These are phyloP conservation scores for Canariomyces notabilis DNA, from an alignment of 2,329 filamentous ascomycete species.

Conservation along the genomic window DNA sequence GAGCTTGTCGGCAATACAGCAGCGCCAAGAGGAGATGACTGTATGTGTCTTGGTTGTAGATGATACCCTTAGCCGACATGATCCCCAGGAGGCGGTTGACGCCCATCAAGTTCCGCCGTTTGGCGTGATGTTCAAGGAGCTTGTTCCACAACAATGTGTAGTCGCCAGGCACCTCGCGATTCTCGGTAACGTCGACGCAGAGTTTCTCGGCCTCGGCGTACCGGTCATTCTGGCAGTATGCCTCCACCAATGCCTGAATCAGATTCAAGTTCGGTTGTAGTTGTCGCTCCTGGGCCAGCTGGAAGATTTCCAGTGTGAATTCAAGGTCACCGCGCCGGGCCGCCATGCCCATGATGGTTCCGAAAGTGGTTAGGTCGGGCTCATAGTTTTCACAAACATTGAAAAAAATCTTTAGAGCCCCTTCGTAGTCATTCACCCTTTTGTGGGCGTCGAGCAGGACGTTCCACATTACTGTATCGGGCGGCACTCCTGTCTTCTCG, in stretches of 20 bases:
- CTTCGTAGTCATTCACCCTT: constrained; percentile 60
- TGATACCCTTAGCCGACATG: constrained; percentile 44
- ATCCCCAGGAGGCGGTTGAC: constrained; percentile 44
- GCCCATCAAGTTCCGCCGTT: constrained; percentile 49
- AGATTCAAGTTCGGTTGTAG: constrained; percentile 53
- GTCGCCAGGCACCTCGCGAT: constrained; percentile 42
- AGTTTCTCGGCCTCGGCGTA: constrained; percentile 53
- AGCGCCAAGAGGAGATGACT: constrained; percentile 46
- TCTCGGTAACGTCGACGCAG: constrained; percentile 50
- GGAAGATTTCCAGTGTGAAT: constrained; percentile 60
- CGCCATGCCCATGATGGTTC: constrained; percentile 67
- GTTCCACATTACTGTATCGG: constrained; percentile 65
- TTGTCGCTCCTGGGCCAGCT: constrained; percentile 50
- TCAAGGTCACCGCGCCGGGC: constrained; percentile 69
- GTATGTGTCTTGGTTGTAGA: constrained; percentile 48
- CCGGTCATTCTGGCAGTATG: constrained; percentile 55
- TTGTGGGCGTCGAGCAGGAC: constrained; percentile 67
- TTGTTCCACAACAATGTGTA: constrained; percentile 72
- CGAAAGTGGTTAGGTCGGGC: constrained; percentile 63
- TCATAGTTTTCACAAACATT: constrained; percentile 45
- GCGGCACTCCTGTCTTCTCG: constrained; percentile 46
- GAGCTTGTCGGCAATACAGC: constrained; percentile 43
- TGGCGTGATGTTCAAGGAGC: constrained; percentile 64
- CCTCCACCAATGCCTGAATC: constrained; percentile 61
- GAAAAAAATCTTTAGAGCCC: constrained; percentile 60